Evolutionary conservation across 1,139 yeast genomes (phyloP).

Genomic region (Kodamaea suecica): DNA sequence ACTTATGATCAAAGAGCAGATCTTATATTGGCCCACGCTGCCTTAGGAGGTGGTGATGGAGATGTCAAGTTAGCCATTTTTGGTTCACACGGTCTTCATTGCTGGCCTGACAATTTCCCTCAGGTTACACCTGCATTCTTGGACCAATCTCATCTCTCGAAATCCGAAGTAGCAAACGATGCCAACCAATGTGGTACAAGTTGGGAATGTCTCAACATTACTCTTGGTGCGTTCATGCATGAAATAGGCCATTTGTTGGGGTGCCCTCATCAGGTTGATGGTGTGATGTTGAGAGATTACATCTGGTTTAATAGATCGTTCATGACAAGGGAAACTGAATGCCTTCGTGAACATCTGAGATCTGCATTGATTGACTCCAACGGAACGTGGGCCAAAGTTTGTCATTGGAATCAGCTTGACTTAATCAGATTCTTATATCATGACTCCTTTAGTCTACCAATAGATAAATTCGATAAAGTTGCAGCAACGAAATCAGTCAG

Average conservation of each 20-base stretch:
- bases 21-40: constrained; percentile 84
- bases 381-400: constrained; percentile 53
- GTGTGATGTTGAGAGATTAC: constrained; percentile 89
- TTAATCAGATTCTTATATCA: constrained; percentile 74
- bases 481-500: constrained; percentile 18
- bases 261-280: constrained; percentile 86
- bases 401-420: constrained; percentile 87
- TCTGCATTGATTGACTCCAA: constrained; percentile 44
- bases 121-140: constrained; percentile 64
- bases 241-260: constrained; percentile 91
- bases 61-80: constrained; percentile 77
- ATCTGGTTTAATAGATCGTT: constrained; percentile 77
- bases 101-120: constrained; percentile 83
- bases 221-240: constrained; percentile 93
- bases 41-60: constrained; percentile 83
- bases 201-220: constrained; percentile 87
- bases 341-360: constrained; percentile 48
- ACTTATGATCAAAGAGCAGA: constrained; percentile 67
- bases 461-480: constrained; percentile 48
- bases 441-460: constrained; percentile 71
- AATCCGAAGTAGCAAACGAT: constrained; percentile 82
- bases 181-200: constrained; percentile 77
- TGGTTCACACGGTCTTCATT: constrained; percentile 88
- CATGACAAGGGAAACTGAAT: constrained; percentile 63
- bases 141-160: constrained; percentile 64